Base-by-base conservation (phyloP, 331 rosid genomes). In the Acacia pycnantha region DNA sequence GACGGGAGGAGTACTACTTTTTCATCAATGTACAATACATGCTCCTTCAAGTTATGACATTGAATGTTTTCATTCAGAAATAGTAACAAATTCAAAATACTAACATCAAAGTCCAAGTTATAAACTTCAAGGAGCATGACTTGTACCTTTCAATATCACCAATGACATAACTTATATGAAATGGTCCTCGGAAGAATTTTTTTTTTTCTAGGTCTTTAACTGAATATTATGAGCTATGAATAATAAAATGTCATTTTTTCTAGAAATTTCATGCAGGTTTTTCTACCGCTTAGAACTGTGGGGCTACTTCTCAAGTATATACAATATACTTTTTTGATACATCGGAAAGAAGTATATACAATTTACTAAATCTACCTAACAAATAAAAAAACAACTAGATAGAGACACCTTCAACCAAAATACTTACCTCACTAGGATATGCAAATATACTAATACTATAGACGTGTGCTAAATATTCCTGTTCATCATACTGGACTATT, bases 401-500 rank as follows among this genome's bases (percentile, higher is more conserved):
- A 64, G 76, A 72, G 76, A 48, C 41, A 8, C 18, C 64, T 61
- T 15, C 14, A 27, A 62, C 3, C 54, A 62, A 80, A 71, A 64
- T 48, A 29, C 50, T 26, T 40, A 37, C 8, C 41, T 37, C 56
- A 81, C 27, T 78, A 70, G 12, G 51, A 59, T 21, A 54, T 73
- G 19, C 35, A 54, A 82, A 15, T 65, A 74, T 22, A 58, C 68
- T 31, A 64, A 73, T n/a, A 50, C 37, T 40, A 37, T 62, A 72
- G 81, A 64, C 29, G 73, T 64, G 64, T 11, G 65, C 51, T 40
- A 19, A 71, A 69, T 22, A 83, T 31, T 22, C 74, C 35, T 40
- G 74, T 44, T 81, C 26, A 16, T 46, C 58, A 35, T 56, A 72
- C 68, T 44, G 70, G 80, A 58, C 69, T 46, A 59, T 33, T 19